A percentile compares a stretch with the other conserved stretches of the same genome.
These are phyloP conservation scores for Dictyostelium discoideum DNA, from an alignment of 78 protist species.

Conservation along the genomic window DNA sequence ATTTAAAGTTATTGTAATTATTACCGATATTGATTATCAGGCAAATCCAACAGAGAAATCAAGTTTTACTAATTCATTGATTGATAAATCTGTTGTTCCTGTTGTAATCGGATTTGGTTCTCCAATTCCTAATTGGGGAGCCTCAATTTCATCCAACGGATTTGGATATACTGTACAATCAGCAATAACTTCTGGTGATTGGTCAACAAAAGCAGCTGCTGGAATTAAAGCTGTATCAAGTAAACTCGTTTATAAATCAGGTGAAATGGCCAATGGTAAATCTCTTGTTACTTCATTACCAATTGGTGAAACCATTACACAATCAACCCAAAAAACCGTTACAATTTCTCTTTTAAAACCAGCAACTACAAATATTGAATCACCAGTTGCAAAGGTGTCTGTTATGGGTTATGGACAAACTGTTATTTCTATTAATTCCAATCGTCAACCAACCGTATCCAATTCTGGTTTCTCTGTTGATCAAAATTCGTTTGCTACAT, in stretches of 20 bases:
- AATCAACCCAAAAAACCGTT: not conserved
- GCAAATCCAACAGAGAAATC: not conserved
- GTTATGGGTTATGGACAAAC: not conserved
- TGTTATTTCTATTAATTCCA: not conserved
- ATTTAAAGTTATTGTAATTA: not conserved
- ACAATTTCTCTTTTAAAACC: not conserved
- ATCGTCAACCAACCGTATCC: not conserved
- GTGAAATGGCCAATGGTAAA: not conserved
- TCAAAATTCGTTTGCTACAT: not conserved
- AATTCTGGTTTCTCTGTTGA: not conserved
- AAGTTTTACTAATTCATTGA: not conserved
- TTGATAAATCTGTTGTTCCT: not conserved
- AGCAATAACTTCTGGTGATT: not conserved
- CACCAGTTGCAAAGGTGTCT: not conserved
- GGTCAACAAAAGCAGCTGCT: not conserved
- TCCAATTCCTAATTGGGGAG: not conserved
- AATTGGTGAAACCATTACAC: not conserved
- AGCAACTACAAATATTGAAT: not conserved
- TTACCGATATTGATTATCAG: constrained; percentile 1
- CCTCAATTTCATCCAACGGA: not conserved
- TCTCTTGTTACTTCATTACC: not conserved
- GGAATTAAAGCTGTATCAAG: not conserved
- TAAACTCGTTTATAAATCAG: not conserved
- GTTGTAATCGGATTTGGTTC: not conserved
- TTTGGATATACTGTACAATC: not conserved